phyloP scores from a whole-genome alignment of 495 filamentous ascomycete genomes.

The Talaromyces ruber region DNA sequence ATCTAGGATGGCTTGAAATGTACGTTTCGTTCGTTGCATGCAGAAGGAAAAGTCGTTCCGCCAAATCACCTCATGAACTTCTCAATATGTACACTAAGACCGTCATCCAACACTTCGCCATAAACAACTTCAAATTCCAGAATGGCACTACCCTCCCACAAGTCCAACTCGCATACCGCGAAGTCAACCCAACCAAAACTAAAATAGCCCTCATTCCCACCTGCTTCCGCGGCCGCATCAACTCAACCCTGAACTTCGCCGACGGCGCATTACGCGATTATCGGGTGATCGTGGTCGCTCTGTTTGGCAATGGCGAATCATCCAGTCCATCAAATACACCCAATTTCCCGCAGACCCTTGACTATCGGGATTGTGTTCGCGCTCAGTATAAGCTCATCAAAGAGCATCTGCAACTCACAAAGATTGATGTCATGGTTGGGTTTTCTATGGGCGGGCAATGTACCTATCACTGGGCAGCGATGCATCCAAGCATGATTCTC shows the following conservation, averaged over 20 bases:
- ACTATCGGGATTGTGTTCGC: conserved; percentile 50
- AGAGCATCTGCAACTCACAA: conserved; percentile 40
- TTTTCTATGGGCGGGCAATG: conserved; percentile 62
- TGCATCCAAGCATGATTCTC: conserved; percentile 52
- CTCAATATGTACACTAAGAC: conserved; percentile 5
- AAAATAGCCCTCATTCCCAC: conserved; percentile 37
- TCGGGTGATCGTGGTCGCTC: conserved; percentile 53
- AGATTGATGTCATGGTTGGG: conserved; percentile 46
- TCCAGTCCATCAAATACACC: conserved; percentile 52
- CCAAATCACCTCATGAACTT: neutral
- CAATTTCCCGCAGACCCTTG: conserved; percentile 44
- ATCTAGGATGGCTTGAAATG: neutral
- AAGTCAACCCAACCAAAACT: conserved; percentile 24
- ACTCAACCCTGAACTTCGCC: conserved; percentile 33
- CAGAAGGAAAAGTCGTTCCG: neutral
- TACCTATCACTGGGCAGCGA: conserved; percentile 53
- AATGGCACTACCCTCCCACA: conserved; percentile 16
- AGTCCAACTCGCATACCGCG: conserved; percentile 34
- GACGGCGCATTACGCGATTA: conserved; percentile 39
- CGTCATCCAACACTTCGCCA: conserved; percentile 21
- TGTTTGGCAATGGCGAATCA: conserved; percentile 61
- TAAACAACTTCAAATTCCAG: conserved; percentile 31
- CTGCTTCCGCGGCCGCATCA: conserved; percentile 38
- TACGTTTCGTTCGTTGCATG: neutral
- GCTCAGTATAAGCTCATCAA: conserved; percentile 52